Conservation (phyloP, 2,329 filamentous ascomycete species). For the Talaromyces piceae region DNA sequence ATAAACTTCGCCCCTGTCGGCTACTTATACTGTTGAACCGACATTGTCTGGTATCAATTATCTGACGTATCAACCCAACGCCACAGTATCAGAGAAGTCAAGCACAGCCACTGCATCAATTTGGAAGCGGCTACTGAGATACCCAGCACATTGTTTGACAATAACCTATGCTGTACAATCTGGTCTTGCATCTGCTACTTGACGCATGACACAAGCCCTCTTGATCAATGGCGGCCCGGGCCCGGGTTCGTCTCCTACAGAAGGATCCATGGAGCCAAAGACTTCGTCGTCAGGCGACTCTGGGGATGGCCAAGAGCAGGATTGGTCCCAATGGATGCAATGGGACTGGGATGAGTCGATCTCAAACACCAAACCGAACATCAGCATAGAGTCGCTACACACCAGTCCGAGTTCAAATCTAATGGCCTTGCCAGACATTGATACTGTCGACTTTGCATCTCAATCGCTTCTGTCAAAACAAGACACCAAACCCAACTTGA, state of each 20-base stretch:
- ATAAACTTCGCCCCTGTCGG: background rate
- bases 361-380: slow-evolving; percentile 23
- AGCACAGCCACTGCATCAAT: background rate
- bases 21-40: background rate
- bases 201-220: slow-evolving; percentile 5
- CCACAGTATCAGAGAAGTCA: background rate
- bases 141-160: background rate
- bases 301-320: slow-evolving; percentile 26
- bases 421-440: slow-evolving; percentile 16
- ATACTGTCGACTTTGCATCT: background rate
- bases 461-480: background rate
- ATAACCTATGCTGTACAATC: background rate
- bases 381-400: slow-evolving; percentile 18
- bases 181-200: background rate
- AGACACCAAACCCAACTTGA: background rate
- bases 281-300: background rate
- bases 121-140: background rate
- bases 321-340: slow-evolving; percentile 41
- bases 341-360: slow-evolving; percentile 33
- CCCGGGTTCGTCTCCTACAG: slow-evolving; percentile 5
- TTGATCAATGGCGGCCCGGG: slow-evolving; percentile 8
- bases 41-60: background rate
- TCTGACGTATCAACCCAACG: background rate
- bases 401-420: slow-evolving; percentile 13
- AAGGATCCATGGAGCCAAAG: slow-evolving; percentile 5